A percentile compares a stretch with the other conserved stretches of the same genome.
phyloP scores from a whole-genome alignment of 164 flowering plant genomes.

The Litsea cubeba region DNA sequence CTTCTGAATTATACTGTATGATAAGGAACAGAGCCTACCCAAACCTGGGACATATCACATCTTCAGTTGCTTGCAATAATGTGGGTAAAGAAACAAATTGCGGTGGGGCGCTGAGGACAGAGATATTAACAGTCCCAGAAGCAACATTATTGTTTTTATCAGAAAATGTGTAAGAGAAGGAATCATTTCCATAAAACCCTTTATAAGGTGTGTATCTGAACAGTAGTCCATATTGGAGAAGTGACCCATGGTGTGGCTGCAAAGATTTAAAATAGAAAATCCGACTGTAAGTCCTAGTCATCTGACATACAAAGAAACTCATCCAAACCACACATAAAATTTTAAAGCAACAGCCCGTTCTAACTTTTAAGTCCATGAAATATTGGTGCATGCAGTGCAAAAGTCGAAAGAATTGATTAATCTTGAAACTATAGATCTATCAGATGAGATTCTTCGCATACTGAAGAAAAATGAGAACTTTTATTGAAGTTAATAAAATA shows the following conservation, averaged over 20 bases:
- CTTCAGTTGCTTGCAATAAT: constrained; percentile 72
- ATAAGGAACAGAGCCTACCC: constrained; percentile 39
- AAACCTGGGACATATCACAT: constrained; percentile 58
- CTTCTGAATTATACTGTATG: too few species aligned
- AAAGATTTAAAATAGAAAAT: constrained; percentile 3
- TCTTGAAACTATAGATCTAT: not conserved
- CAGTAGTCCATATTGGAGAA: constrained; percentile 50
- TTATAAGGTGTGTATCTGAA: constrained; percentile 78
- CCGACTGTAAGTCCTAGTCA: too few species aligned
- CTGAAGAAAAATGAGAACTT: not conserved
- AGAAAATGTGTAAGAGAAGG: constrained; percentile 55
- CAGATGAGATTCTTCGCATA: not conserved
- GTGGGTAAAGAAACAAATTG: constrained; percentile 66
- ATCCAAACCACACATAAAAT: not conserved
- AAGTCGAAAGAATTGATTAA: not conserved
- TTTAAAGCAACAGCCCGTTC: not conserved
- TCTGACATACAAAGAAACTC: not conserved
- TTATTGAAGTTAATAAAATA: too few species aligned
- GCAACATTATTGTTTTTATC: constrained; percentile 65
- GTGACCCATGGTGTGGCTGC: constrained; percentile 80
- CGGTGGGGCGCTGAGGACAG: constrained; percentile 68
- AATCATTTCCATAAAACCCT: constrained; percentile 74
- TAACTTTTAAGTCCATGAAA: not conserved
- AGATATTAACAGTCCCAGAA: constrained; percentile 47
- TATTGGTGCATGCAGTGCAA: not conserved